phyloP scores from a whole-genome alignment of 306 rosid genomes.

The Cajanus cajan region DNA sequence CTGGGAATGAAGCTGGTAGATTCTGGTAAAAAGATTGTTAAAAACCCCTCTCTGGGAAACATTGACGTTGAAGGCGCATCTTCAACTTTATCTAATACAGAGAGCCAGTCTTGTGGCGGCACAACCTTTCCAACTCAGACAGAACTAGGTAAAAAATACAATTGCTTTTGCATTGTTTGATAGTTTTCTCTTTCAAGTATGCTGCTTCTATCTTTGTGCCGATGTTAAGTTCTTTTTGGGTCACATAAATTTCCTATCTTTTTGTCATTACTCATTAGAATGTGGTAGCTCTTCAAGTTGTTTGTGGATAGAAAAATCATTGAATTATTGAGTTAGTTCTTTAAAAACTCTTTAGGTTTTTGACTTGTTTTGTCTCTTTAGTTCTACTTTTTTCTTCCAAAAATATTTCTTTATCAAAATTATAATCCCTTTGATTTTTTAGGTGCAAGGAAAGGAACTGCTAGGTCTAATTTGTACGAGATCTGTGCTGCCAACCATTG shows the following conservation, averaged over 20 bases:
- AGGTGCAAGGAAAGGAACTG: slow-evolving; percentile 46
- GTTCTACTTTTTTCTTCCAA: not conserved
- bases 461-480: slow-evolving; percentile 51
- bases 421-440: not conserved
- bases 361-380: not conserved
- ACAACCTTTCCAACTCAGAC: not conserved
- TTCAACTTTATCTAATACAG: slow-evolving; percentile 6
- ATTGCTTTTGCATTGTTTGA: not conserved
- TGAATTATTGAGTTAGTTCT: not conserved
- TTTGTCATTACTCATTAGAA: not conserved
- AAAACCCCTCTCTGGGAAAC: not conserved
- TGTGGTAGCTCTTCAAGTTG: not conserved
- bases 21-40: not conserved
- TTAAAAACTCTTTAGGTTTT: not conserved
- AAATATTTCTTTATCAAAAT: not conserved
- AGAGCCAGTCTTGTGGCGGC: not conserved
- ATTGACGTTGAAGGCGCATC: not conserved
- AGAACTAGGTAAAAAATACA: slow-evolving; percentile 30
- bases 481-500: slow-evolving; percentile 60
- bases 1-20: not conserved
- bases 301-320: not conserved
- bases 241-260: not conserved
- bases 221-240: not conserved
- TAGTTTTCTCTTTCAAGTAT: not conserved
- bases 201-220: not conserved